Evolutionary conservation across 257 asterid genomes (phyloP).

Genomic region (Nicotiana benthamiana): DNA sequence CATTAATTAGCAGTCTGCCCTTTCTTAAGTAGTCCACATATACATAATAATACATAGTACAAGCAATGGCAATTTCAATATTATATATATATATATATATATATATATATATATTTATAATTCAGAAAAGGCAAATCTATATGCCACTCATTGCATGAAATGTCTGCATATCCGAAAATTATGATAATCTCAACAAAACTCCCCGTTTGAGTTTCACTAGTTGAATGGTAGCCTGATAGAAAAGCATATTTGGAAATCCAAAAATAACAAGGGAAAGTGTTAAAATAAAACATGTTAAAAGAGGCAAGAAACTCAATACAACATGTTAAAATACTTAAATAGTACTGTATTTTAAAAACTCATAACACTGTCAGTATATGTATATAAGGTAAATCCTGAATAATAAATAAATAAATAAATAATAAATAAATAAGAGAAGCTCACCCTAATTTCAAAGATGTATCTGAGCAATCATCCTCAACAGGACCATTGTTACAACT

Average conservation of each 20-base stretch:
- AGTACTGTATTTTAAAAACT: too few species aligned
- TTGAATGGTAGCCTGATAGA: conserved; percentile 19
- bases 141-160: not conserved
- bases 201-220: conserved; percentile 1
- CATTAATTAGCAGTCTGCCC: not conserved
- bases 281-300: too few species aligned
- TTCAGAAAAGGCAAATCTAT: not conserved
- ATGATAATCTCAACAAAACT: not conserved
- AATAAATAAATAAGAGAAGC: not conserved
- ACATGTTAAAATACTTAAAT: too few species aligned
- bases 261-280: not conserved
- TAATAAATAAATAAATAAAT: too few species aligned
- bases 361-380: too few species aligned
- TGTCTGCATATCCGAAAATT: not conserved
- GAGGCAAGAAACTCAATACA: too few species aligned
- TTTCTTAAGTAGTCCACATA: not conserved
- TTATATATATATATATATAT: too few species aligned
- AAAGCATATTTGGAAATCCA: not conserved
- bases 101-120: too few species aligned
- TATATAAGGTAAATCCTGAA: too few species aligned
- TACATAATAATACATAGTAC: not conserved
- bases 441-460: conserved; percentile 37
- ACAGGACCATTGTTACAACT: conserved; percentile 26
- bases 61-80: not conserved
- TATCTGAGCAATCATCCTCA: conserved; percentile 32